A percentile compares a stretch with the other conserved stretches of the same genome.
Conservation (phyloP, 2,329 filamentous ascomycete species). For the Ceratocystis eucalypticola region DNA sequence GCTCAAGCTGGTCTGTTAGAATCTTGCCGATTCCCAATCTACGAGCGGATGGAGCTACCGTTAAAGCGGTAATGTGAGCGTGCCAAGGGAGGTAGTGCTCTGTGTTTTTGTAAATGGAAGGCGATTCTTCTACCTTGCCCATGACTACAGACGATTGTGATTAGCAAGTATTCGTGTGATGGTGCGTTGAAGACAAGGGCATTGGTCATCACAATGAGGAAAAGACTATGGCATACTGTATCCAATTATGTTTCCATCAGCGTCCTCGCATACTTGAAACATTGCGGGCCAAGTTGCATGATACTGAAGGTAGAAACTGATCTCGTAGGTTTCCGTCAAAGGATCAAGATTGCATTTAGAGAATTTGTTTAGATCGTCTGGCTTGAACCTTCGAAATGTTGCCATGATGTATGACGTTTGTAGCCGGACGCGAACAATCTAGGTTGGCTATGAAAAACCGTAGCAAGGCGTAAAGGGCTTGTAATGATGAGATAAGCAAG, state of each 20-base stretch:
- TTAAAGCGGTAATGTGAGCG: slow-evolving; percentile 91
- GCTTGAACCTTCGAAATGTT: slow-evolving; percentile 71
- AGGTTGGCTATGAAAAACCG: background rate
- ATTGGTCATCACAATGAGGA: slow-evolving; percentile 4
- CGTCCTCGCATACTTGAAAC: slow-evolving; percentile 82
- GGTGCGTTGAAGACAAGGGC: background rate
- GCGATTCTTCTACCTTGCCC: slow-evolving; percentile 87
- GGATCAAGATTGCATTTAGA: slow-evolving; percentile 93
- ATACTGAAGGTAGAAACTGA: slow-evolving; percentile 91
- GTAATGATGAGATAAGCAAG: too few species aligned
- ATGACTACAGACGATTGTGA: slow-evolving; percentile 52
- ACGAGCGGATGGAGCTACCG: slow-evolving; percentile 74
- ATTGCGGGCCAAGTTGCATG: slow-evolving; percentile 90
- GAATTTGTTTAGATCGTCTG: slow-evolving; percentile 73
- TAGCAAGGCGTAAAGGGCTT: too few species aligned
- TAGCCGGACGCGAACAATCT: background rate
- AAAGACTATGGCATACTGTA: slow-evolving; percentile 55
- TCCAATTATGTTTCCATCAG: slow-evolving; percentile 75
- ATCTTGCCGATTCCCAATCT: slow-evolving; percentile 76
- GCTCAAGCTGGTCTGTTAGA: slow-evolving; percentile 67
- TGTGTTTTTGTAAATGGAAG: slow-evolving; percentile 58
- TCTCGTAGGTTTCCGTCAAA: slow-evolving; percentile 94
- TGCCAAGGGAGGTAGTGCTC: slow-evolving; percentile 98
- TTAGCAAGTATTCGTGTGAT: background rate
- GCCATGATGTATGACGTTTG: slow-evolving; percentile 42